Conservation (phyloP, 768 basidiomycete species). For the Leucocoprinus leucothites region DNA sequence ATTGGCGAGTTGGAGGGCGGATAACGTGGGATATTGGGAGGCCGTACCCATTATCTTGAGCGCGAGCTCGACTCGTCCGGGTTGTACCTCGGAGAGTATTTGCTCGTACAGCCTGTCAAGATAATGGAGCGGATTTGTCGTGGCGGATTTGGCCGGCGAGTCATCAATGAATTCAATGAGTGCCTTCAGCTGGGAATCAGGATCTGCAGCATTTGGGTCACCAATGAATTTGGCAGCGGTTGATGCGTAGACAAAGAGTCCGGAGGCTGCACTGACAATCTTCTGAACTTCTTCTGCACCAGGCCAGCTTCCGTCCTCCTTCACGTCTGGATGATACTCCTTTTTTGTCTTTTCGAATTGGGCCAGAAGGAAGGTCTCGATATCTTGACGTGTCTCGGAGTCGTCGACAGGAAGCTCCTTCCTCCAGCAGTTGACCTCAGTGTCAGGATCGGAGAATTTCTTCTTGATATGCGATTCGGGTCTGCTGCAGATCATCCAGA, state of each 20-base stretch:
- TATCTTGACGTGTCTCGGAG: slow-evolving; percentile 6
- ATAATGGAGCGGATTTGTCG: neutral
- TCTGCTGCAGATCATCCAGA: slow-evolving; percentile 16
- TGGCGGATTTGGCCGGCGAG: neutral
- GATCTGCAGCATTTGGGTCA: slow-evolving; percentile 9
- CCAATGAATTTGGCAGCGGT: slow-evolving; percentile 13
- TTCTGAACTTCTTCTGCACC: slow-evolving; percentile 1
- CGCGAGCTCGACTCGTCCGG: neutral
- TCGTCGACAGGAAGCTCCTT: slow-evolving; percentile 3
- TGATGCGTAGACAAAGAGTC: slow-evolving; percentile 16
- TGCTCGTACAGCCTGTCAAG: slow-evolving; percentile 2
- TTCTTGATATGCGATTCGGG: slow-evolving; percentile 12
- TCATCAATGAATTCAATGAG: slow-evolving; percentile 6
- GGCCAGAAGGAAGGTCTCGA: neutral
- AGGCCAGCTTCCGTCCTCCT: slow-evolving; percentile 11
- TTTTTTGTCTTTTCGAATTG: neutral
- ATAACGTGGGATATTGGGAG: neutral
- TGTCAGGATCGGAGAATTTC: neutral
- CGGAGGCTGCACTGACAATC: slow-evolving; percentile 13
- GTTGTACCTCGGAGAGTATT: neutral
- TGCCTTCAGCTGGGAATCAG: neutral
- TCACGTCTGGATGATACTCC: neutral
- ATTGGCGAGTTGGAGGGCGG: neutral
- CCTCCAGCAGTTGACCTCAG: neutral
- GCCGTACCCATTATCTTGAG: neutral